A percentile compares a stretch with the other conserved stretches of the same genome.
phyloP scores from a whole-genome alignment of 2,329 filamentous ascomycete species.

The Trichoderma koningiopsis region DNA sequence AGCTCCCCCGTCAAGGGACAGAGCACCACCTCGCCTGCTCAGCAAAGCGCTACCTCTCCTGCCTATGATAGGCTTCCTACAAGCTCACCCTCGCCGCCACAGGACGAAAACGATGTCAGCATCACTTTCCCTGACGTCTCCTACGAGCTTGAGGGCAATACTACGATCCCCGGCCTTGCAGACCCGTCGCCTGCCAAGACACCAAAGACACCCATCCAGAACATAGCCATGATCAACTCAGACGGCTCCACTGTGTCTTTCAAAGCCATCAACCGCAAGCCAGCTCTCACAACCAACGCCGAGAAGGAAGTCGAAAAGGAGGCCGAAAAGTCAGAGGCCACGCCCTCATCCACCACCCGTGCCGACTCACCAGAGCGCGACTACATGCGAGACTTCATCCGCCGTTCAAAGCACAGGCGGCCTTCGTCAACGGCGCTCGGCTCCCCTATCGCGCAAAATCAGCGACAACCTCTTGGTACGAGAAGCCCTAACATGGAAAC shows the following conservation, averaged over 20 bases:
- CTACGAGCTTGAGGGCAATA: neutral
- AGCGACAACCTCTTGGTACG: slow-evolving; percentile 38
- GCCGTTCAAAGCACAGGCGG: slow-evolving; percentile 36
- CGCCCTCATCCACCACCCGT: slow-evolving; percentile 26
- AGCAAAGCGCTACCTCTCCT: neutral
- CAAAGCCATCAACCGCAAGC: slow-evolving; percentile 34
- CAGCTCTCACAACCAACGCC: neutral
- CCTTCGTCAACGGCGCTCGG: slow-evolving; percentile 37
- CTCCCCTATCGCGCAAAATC: slow-evolving; percentile 36
- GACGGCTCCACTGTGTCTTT: slow-evolving; percentile 29
- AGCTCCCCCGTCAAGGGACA: neutral
- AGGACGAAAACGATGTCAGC: neutral
- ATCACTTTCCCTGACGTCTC: slow-evolving; percentile 2
- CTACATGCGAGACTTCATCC: slow-evolving; percentile 42
- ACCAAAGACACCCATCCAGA: neutral
- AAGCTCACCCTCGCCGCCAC: neutral
- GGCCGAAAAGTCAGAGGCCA: neutral
- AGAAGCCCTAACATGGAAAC: slow-evolving; percentile 43
- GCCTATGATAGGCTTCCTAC: neutral
- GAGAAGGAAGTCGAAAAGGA: neutral
- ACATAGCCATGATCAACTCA: neutral
- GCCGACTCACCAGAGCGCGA: slow-evolving; percentile 41
- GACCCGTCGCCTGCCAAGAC: neutral
- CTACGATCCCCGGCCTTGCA: neutral
- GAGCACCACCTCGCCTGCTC: neutral